Percentiles rank a stretch among this genome's conserved stretches.
Evolutionary conservation across 148 eudicot genomes (phyloP).

Genomic region (Amaranthus cruentus): DNA sequence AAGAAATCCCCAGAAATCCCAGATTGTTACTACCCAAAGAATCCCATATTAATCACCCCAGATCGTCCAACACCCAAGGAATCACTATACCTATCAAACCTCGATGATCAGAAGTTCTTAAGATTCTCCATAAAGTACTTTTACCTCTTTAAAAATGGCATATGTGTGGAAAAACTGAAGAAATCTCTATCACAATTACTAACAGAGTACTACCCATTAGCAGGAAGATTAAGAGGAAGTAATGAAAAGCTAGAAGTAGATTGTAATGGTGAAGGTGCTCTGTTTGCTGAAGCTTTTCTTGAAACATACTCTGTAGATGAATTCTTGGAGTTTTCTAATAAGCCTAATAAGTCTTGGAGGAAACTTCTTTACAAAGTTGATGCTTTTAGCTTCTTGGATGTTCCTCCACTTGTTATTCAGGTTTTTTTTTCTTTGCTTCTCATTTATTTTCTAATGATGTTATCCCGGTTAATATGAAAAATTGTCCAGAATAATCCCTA

Average conservation of each 20-base stretch:
- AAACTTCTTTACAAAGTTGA: conserved; percentile 65
- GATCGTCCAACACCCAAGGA: conserved; percentile 61
- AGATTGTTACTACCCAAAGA: conserved; percentile 42
- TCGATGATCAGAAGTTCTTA: conserved; percentile 78
- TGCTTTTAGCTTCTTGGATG: conserved; percentile 63
- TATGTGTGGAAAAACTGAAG: conserved; percentile 34
- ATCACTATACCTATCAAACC: conserved; percentile 66
- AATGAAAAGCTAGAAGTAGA: conserved; percentile 61
- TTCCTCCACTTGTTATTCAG: conserved; percentile 89
- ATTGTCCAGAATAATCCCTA: no score
- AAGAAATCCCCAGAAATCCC: conserved; percentile 51
- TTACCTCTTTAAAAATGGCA: conserved; percentile 47
- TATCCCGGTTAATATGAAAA: no score
- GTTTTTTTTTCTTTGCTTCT: conserved; percentile 23
- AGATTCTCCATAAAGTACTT: conserved; percentile 84
- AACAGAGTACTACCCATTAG: conserved; percentile 81
- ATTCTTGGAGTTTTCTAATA: conserved; percentile 40
- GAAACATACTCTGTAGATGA: conserved; percentile 47
- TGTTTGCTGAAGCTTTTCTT: conserved; percentile 70
- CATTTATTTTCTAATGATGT: no score
- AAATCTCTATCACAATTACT: conserved; percentile 56
- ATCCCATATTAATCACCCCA: conserved; percentile 55
- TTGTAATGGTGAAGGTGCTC: conserved; percentile 86
- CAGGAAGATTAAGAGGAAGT: conserved; percentile 57
- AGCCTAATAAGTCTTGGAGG: conserved; percentile 73